Base-by-base conservation (phyloP, 2,329 filamentous ascomycete species). In the Xylariaceae sp. region DNA sequence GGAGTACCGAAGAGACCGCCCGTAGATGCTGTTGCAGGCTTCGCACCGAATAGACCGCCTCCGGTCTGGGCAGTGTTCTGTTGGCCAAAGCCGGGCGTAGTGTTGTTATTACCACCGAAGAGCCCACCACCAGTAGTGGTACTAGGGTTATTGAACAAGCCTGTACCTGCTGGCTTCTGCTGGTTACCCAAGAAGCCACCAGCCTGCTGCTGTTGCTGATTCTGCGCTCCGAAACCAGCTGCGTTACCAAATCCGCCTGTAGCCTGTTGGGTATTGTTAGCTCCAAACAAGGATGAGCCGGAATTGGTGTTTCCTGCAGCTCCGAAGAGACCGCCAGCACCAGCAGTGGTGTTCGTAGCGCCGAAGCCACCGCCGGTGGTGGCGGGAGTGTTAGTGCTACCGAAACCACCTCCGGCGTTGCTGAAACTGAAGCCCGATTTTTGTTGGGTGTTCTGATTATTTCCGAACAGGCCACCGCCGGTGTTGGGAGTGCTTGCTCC, bases 31-130 rank as follows among this genome's bases (percentile, higher is more conserved):
- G 71, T 68, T 11, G 68, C 69, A 9, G 71, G 68, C 48, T 72
- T 73, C 55, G 76, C 64, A 68, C 78, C 79, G 54, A 83, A 82
- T 5, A 81, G 68, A 11, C 77, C 74, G 15, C 75, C 73, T 53
- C 59, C 57, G 42, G 63, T 17, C 53, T 66, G 63, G 5, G 57
- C 9, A 37, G 50, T 57, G 51, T 58, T 65, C 35, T 35, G 7
- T 30, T 69, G 61, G 53, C 71, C 70, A 53, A 69, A 68, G 44
- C 72, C 71, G 53, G 70, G 71, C 11, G 67, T 61, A 45, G 60
- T 68, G 48, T 61, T 68, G n/a, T 54, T 57, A 13, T 69, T 69
- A 45, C 74, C 74, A 17, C 80, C 80, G 53, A 84, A 82, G 1
- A 80, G 65, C 51, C 73, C 72, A 49, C 73, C 72, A 2, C 70